These are phyloP conservation scores for Paxillus ammoniavirescens DNA, from an alignment of 768 basidiomycete genomes.

Conservation along the genomic window DNA sequence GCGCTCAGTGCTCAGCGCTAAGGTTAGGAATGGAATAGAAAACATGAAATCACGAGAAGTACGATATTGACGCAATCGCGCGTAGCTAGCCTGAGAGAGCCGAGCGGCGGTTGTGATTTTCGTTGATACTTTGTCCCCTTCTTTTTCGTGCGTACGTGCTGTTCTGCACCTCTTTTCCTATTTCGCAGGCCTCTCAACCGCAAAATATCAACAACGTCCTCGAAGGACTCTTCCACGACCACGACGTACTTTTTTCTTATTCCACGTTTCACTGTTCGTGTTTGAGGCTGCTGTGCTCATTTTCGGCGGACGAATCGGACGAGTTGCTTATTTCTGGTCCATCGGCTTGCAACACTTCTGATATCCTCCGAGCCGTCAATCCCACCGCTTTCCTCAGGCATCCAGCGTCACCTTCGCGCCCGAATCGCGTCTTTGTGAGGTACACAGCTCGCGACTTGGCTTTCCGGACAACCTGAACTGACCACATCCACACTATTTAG, in stretches of 20 bases:
- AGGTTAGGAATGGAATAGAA: background rate
- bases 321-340: slow-evolving; percentile 2
- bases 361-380: slow-evolving; percentile 2
- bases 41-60: background rate
- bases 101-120: slow-evolving; percentile 8
- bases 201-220: background rate
- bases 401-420: background rate
- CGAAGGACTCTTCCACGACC: background rate
- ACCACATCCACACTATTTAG: background rate
- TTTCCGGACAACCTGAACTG: background rate
- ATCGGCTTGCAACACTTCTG: slow-evolving; percentile 4
- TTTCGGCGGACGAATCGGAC: slow-evolving; percentile 6
- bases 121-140: background rate
- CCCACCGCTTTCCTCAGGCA: slow-evolving; percentile 2
- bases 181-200: background rate
- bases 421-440: slow-evolving; percentile 13
- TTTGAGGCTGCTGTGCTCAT: background rate
- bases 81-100: background rate
- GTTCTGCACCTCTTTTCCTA: slow-evolving; percentile 3
- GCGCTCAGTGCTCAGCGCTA: too few species aligned
- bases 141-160: slow-evolving; percentile 3
- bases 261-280: background rate
- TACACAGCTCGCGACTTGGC: background rate
- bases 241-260: slow-evolving; percentile 4
- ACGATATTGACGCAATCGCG: background rate